Conservation (phyloP, 805 yeast genomes). For the Saccharomycopsis fodiens region DNA sequence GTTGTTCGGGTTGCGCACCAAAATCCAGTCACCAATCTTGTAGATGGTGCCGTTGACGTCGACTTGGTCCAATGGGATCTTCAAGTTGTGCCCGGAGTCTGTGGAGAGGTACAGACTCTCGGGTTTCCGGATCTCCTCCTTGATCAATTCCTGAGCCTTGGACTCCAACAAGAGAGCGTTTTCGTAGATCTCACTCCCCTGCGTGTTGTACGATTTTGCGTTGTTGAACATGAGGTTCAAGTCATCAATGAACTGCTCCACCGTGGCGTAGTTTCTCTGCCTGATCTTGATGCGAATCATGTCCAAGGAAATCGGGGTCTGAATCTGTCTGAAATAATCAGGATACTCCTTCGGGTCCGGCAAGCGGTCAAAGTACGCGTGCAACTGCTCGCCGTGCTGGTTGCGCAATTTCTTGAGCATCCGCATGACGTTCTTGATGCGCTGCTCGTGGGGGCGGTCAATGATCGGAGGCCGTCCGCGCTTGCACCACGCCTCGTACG, state of each 20-base stretch:
- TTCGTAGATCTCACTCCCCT: conserved; percentile 48
- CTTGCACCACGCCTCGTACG: conserved; percentile 38
- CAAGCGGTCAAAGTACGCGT: conserved; percentile 68
- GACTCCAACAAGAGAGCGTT: conserved; percentile 60
- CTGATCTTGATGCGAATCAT: conserved; percentile 78
- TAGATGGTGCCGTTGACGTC: conserved; percentile 65
- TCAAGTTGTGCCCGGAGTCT: conserved; percentile 42
- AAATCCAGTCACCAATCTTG: conserved; percentile 92
- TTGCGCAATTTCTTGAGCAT: conserved; percentile 67
- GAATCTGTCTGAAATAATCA: conserved; percentile 40
- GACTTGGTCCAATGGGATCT: conserved; percentile 74
- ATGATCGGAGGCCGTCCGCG: conserved; percentile 90
- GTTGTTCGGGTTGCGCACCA: conserved; percentile 81
- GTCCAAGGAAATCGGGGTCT: conserved; percentile 59
- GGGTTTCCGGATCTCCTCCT: conserved; percentile 69
- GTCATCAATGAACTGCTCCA: conserved; percentile 72
- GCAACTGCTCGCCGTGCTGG: conserved; percentile 41
- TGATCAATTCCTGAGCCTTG: conserved; percentile 48
- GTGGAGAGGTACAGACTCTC: conserved; percentile 65
- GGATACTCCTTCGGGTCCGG: conserved; percentile 55
- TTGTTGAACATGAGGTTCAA: conserved; percentile 68
- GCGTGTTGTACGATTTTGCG: conserved; percentile 56
- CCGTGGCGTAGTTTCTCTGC: conserved; percentile 70
- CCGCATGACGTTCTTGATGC: conserved; percentile 82
- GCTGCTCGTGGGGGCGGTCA: conserved; percentile 84